phyloP scores from a whole-genome alignment of 2,329 filamentous ascomycete genomes.

The Xylariaceae sp. region DNA sequence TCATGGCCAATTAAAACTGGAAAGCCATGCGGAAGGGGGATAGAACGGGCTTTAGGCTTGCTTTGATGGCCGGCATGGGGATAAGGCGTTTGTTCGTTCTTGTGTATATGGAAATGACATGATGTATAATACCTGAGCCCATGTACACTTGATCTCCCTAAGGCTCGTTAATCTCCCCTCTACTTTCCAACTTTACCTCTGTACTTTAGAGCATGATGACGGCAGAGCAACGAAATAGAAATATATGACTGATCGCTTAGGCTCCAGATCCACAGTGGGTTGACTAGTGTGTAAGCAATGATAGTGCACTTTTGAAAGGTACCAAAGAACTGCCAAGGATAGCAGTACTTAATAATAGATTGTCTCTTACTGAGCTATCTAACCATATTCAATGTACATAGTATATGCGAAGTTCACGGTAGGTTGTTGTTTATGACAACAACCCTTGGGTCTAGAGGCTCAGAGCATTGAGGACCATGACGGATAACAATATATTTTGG shows the following conservation, averaged over 20 bases:
- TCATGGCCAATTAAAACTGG: constrained; percentile 7
- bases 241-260: background rate
- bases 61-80: constrained; percentile 21
- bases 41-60: constrained; percentile 28
- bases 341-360: background rate
- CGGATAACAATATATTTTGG: background rate
- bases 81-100: constrained; percentile 27
- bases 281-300: background rate
- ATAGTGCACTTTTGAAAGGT: background rate
- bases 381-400: background rate
- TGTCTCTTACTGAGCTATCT: background rate
- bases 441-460: background rate
- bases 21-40: constrained; percentile 24
- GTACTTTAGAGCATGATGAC: constrained; percentile 30
- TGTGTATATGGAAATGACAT: constrained; percentile 32
- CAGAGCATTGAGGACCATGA: background rate
- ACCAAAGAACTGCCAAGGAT: background rate
- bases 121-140: constrained; percentile 31
- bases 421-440: background rate
- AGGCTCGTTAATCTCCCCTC: constrained; percentile 35
- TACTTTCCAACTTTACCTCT: constrained; percentile 19
- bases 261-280: background rate
- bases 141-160: constrained; percentile 29
- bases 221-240: constrained; percentile 1
- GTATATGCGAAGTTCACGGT: too few species aligned